These are phyloP conservation scores for Hydrangea macrophylla DNA, from an alignment of 148 eudicot species.

Conservation along the genomic window DNA sequence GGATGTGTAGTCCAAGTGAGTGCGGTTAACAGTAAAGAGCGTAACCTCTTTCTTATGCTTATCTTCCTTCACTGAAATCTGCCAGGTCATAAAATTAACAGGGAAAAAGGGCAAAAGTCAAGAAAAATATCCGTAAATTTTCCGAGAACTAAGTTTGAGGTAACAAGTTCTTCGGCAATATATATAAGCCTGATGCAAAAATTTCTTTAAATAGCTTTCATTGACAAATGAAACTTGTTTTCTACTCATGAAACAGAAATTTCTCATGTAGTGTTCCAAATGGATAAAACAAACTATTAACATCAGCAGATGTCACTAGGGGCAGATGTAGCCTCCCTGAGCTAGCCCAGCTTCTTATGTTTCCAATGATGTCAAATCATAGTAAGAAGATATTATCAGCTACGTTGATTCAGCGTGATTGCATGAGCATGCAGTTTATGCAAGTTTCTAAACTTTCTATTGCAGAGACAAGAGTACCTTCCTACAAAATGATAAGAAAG, in stretches of 20 bases:
- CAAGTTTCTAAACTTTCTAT: too few relatives aligned
- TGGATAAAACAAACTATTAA: not conserved
- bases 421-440: not conserved
- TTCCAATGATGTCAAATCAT: not conserved
- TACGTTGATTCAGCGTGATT: not conserved
- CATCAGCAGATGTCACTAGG: not conserved
- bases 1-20: conserved; percentile 65
- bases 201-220: too few relatives aligned
- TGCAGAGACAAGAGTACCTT: too few relatives aligned
- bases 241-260: not conserved
- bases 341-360: too few relatives aligned
- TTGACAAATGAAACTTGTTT: too few relatives aligned
- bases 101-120: conserved; percentile 8
- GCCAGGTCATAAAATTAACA: conserved; percentile 15
- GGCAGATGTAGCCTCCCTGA: too few relatives aligned
- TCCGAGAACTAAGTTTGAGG: not conserved
- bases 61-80: conserved; percentile 91
- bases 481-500: too few relatives aligned
- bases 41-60: conserved; percentile 84
- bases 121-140: not conserved
- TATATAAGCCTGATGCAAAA: too few relatives aligned
- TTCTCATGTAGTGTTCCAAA: not conserved
- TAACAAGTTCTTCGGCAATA: not conserved
- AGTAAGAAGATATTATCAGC: not conserved
- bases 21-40: conserved; percentile 67